phyloP scores from a whole-genome alignment of 75 land plant species.

The Sequoiadendron giganteum region DNA sequence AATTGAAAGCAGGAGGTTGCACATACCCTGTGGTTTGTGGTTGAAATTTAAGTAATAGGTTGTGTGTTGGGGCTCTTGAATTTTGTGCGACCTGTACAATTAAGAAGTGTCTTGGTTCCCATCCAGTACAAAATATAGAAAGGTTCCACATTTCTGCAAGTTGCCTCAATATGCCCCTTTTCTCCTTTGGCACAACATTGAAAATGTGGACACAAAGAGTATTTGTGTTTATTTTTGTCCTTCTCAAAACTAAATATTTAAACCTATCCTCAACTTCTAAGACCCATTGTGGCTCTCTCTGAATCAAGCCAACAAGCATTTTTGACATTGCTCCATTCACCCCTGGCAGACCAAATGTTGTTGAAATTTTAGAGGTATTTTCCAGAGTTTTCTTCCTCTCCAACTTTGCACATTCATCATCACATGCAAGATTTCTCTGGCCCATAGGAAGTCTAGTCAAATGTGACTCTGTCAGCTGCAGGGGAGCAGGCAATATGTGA shows the following conservation, averaged over 20 bases:
- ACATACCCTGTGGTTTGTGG: constrained; percentile 22
- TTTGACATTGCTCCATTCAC: constrained; percentile 66
- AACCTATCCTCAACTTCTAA: constrained; percentile 86
- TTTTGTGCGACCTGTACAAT: constrained; percentile 80
- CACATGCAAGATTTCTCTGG: constrained; percentile 84
- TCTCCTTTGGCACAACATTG: constrained; percentile 69
- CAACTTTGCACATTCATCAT: constrained; percentile 86
- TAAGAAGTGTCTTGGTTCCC: constrained; percentile 90
- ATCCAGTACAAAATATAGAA: constrained; percentile 65
- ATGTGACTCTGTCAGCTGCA: constrained; percentile 68
- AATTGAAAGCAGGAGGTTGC: constrained; percentile 60
- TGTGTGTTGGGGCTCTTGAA: constrained; percentile 67
- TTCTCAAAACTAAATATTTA: constrained; percentile 79
- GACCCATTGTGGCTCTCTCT: constrained; percentile 94
- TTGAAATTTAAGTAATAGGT: constrained; percentile 44
- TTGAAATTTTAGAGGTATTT: constrained; percentile 84
- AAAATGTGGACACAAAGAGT: constrained; percentile 80
- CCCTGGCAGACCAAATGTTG: constrained; percentile 58
- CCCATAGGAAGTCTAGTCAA: constrained; percentile 69
- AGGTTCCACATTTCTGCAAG: constrained; percentile 96
- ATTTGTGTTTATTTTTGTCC: constrained; percentile 34
- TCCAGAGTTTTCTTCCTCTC: constrained; percentile 80
- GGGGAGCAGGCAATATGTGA: constrained; percentile 65
- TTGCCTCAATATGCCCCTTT: constrained; percentile 75
- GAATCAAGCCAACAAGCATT: constrained; percentile 50